Base-by-base conservation (phyloP, 2,329 filamentous ascomycete genomes). In the Alternaria atra region DNA sequence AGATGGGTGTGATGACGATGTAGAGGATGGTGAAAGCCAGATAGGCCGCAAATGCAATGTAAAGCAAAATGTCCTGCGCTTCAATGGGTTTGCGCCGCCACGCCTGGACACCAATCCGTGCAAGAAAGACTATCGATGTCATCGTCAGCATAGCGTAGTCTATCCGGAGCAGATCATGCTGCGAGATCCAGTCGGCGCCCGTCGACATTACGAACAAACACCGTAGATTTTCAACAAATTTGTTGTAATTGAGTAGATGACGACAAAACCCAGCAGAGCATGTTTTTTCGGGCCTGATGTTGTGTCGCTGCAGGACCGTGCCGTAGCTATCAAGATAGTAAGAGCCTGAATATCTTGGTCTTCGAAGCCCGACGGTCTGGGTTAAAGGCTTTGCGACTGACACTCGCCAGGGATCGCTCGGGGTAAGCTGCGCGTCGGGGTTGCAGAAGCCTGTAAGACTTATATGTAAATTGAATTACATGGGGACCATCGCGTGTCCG, bases 1-100 rank as follows among this genome's bases (percentile, higher is more conserved):
- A 68, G 3, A 59, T 66, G 0, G 78, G 78, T 4, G 75, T 73
- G 27, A 77, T 70, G 8, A 76, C 67, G 43, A 81, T 71, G 57
- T 80, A 81, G 32, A 79, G 55, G 5, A 68, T 56, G 4, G 62
- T 57, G 29, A 73, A 63, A 13, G 56, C 47, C 37, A 73, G 48
- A 59, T 78, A 71, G 58, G 77, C 76, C 17, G 72, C 67, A 30
- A 68, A 67, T 2, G 72, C 70, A 2, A 74, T 30, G 10, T 68
- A 64, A 25, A 79, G 62, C 13, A 77, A 58, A 17, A 55, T 47
- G 25, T 68, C 66, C 35, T 70, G 65, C 32, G 50, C 39, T 44
- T 63, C 55, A 13, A 63, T 27, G 8, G 37, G 25, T 43, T 51
- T 65, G 32, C 57, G 50, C 23, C 58, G 63, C 61, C 53, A 62